phyloP scores from a whole-genome alignment of 2,329 filamentous ascomycete genomes.

The Anisogramma anomala region DNA sequence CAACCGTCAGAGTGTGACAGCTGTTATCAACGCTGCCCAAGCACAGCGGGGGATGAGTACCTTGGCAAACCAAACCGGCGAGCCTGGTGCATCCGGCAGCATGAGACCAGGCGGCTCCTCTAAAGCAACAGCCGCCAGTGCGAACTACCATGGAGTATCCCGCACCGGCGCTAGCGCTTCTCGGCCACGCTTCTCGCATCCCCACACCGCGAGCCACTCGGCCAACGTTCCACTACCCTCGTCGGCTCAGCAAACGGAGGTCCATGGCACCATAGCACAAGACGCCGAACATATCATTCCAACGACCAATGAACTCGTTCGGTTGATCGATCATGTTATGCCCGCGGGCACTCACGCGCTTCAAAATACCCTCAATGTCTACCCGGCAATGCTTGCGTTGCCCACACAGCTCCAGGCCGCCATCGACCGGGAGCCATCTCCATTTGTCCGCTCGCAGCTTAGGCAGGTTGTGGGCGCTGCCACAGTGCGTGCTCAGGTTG shows the following conservation, averaged over 20 bases:
- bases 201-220: conserved; percentile 8
- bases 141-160: background rate
- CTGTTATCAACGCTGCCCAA: conserved; percentile 7
- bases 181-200: conserved; percentile 12
- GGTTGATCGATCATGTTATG: conserved; percentile 42
- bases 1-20: background rate
- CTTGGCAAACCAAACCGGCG: conserved; percentile 3
- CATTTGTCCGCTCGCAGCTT: conserved; percentile 36
- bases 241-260: background rate
- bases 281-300: no score
- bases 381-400: conserved; percentile 38
- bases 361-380: conserved; percentile 32
- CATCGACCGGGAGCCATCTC: conserved; percentile 40
- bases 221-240: conserved; percentile 5
- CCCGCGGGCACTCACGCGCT: conserved; percentile 38
- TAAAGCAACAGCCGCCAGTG: conserved; percentile 2
- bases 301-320: conserved; percentile 32
- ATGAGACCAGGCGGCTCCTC: conserved; percentile 3
- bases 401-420: conserved; percentile 36
- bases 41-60: background rate
- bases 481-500: conserved; percentile 33
- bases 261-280: no score
- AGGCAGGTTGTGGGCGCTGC: conserved; percentile 38
- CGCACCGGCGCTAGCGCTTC: conserved; percentile 6
- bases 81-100: conserved; percentile 2